Evolutionary conservation across 2,329 filamentous ascomycete species (phyloP).

Genomic region (Fusarium annulatum): DNA sequence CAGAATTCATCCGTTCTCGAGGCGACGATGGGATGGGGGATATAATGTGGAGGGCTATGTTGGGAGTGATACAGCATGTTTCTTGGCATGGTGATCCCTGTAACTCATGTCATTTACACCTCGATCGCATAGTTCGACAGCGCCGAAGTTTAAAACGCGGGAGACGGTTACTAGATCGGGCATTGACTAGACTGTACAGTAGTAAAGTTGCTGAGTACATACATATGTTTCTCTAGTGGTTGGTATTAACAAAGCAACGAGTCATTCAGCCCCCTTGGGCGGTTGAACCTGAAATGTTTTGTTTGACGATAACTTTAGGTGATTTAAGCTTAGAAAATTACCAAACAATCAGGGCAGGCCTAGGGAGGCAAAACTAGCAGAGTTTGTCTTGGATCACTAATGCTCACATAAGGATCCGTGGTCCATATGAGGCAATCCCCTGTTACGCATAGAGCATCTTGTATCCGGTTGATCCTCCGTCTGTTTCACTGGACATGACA

Average conservation of each 20-base stretch:
- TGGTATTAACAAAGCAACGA: not conserved
- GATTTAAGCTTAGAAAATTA: constrained; percentile 19
- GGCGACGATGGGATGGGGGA: not conserved
- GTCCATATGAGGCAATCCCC: constrained; percentile 23
- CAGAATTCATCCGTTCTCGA: constrained; percentile 28
- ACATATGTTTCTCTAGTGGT: not conserved
- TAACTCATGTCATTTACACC: not conserved
- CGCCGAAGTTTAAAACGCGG: constrained; percentile 15
- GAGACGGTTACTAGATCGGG: constrained; percentile 4
- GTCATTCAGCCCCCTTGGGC: not conserved
- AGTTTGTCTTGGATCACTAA: constrained; percentile 24
- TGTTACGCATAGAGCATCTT: constrained; percentile 11
- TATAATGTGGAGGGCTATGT: not conserved
- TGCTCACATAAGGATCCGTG: constrained; percentile 39
- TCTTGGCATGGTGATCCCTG: constrained; percentile 14
- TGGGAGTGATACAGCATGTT: constrained; percentile 1
- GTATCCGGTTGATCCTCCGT: not conserved
- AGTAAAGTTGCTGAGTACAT: not conserved
- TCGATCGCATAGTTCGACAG: not conserved
- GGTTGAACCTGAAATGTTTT: not conserved
- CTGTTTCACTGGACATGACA: constrained; percentile 7
- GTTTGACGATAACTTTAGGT: constrained; percentile 5
- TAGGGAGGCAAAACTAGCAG: not conserved
- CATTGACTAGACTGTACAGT: not conserved
- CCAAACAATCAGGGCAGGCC: not conserved